Percentiles rank a stretch among this genome's conserved stretches.
Conservation (phyloP, 768 basidiomycete genomes). For the Naganishia randhawae region DNA sequence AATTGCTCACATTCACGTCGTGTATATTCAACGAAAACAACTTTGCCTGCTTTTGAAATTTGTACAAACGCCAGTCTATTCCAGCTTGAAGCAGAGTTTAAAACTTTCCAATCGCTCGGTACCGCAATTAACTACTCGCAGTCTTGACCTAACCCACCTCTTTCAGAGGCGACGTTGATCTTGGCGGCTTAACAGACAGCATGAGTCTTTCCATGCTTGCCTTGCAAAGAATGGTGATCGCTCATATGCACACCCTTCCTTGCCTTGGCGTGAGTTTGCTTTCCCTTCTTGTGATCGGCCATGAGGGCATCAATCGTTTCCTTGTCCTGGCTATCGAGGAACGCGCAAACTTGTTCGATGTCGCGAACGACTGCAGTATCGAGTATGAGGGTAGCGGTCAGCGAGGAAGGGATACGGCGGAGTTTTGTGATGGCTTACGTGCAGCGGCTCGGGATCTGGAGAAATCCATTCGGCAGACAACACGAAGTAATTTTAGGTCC, state of each 20-base stretch:
- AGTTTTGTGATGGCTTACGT: no score
- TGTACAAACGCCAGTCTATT: no score
- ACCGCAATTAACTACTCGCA: background rate
- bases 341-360: conserved; percentile 30
- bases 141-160: background rate
- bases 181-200: conserved; percentile 35
- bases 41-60: background rate
- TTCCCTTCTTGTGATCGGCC: conserved; percentile 18
- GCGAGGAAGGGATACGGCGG: no score
- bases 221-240: conserved; percentile 48
- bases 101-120: background rate
- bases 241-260: conserved; percentile 24
- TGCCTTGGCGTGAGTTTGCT: conserved; percentile 18
- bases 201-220: conserved; percentile 50
- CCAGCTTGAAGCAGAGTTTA: no score
- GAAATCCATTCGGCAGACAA: conserved; percentile 35
- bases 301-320: conserved; percentile 24
- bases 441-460: conserved; percentile 29
- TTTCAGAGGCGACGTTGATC: background rate
- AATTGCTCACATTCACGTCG: background rate
- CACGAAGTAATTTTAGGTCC: conserved; percentile 17
- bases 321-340: conserved; percentile 32
- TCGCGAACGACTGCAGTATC: conserved; percentile 30
- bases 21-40: background rate
- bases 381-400: background rate